Percentiles rank a stretch among this genome's conserved stretches.
Conservation (phyloP, 2,329 filamentous ascomycete species). For the Microdochium trichocladiopsis region DNA sequence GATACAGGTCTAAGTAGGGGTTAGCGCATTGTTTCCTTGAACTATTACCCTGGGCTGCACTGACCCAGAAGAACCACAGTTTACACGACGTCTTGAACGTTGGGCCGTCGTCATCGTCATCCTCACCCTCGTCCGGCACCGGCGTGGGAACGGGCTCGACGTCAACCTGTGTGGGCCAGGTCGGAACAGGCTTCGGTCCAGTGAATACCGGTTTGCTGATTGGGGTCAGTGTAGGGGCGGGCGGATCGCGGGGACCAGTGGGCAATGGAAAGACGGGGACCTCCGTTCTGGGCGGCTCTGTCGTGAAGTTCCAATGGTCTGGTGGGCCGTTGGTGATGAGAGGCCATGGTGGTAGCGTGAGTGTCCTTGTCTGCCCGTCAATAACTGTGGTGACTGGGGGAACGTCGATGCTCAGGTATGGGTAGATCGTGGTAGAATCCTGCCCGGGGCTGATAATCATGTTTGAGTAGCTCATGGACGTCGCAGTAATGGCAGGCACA, state of each 20-base stretch:
- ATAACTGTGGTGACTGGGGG: not conserved
- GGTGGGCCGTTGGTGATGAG: constrained; percentile 2
- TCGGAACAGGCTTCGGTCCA: not conserved
- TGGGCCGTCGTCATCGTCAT: not conserved
- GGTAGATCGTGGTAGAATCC: not conserved
- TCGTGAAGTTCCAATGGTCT: not conserved
- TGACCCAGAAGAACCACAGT: constrained; percentile 5
- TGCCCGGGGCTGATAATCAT: not conserved
- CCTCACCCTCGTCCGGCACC: constrained; percentile 1
- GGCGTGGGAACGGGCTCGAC: not conserved
- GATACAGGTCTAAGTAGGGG: no score
- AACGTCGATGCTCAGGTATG: constrained; percentile 1
- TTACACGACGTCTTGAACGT: not conserved
- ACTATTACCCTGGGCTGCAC: no score
- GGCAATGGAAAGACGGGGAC: no score
- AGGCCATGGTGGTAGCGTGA: constrained; percentile 3
- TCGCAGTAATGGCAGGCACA: not conserved
- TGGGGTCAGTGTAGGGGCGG: not conserved
- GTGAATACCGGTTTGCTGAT: not conserved
- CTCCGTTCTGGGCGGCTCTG: no score
- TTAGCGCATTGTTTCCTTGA: no score
- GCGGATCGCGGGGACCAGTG: no score
- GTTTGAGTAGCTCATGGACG: constrained; percentile 1
- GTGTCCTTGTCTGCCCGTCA: constrained; percentile 1
- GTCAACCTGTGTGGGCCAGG: not conserved